Evolutionary conservation across 2,329 filamentous ascomycete species (phyloP).

Genomic region (Sporothrix protearum): DNA sequence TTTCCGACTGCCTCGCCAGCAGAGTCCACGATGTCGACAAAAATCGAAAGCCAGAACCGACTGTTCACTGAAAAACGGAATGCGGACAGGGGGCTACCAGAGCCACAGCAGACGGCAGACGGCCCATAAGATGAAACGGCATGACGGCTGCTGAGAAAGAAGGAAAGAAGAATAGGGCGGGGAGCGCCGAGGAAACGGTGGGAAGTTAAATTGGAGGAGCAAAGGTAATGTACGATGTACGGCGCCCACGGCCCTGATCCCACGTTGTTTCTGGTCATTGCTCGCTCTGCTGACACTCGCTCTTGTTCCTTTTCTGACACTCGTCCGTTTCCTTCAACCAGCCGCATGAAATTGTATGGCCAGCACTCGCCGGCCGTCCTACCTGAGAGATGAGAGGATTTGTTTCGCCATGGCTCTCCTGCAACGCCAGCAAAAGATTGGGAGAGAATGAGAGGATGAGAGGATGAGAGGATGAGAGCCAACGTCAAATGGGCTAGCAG

Average conservation of each 20-base stretch:
- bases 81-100: not conserved
- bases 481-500: constrained; percentile 1
- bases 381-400: not conserved
- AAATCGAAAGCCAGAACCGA: not conserved
- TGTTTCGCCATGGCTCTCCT: not conserved
- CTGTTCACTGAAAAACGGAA: not conserved
- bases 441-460: not conserved
- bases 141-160: not conserved
- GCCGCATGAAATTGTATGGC: not conserved
- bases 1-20: not conserved
- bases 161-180: not conserved
- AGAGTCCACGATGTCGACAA: not conserved
- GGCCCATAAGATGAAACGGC: not conserved
- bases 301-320: not conserved
- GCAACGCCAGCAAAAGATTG: not conserved
- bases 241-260: not conserved
- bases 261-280: constrained; percentile 4
- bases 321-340: not conserved
- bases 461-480: not conserved
- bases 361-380: not conserved
- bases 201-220: constrained; percentile 14
- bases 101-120: not conserved
- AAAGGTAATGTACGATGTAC: too few relatives aligned
- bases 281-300: not conserved
- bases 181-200: constrained; percentile 5